phyloP scores from a whole-genome alignment of 75 land plant genomes.

The Ceratopteris richardii region DNA sequence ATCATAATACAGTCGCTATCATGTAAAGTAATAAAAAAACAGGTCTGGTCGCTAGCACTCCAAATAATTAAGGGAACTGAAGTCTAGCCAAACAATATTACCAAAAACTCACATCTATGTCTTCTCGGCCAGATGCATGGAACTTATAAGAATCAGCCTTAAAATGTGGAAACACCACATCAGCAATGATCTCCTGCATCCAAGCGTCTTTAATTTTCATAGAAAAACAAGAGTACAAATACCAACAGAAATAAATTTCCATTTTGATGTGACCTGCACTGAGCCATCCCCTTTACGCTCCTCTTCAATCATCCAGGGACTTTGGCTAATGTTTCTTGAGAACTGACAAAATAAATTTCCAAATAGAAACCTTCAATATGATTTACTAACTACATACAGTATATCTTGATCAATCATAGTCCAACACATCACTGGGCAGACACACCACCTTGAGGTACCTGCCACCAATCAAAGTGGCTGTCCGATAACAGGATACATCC shows the following conservation, averaged over 20 bases:
- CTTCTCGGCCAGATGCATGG: constrained; percentile 99
- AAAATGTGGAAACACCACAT: constrained; percentile 46
- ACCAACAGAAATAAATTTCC: neutral
- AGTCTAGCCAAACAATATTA: too few relatives aligned
- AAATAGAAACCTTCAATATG: too few relatives aligned
- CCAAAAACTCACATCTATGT: constrained; percentile 68
- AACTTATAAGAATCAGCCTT: constrained; percentile 85
- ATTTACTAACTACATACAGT: too few relatives aligned
- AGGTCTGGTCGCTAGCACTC: too few relatives aligned
- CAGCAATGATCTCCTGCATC: constrained; percentile 79
- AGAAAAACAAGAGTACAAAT: neutral
- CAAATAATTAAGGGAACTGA: too few relatives aligned
- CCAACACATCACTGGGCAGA: too few relatives aligned
- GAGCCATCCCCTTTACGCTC: constrained; percentile 97
- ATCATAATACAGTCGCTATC: neutral
- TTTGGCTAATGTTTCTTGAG: constrained; percentile 92
- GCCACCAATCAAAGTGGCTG: constrained; percentile 68
- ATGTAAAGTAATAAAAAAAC: too few relatives aligned
- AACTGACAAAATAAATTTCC: constrained; percentile 35
- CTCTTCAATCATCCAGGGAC: constrained; percentile 89
- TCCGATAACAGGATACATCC: constrained; percentile 33
- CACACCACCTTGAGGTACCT: constrained; percentile 85
- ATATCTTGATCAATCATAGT: too few relatives aligned
- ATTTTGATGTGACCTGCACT: constrained; percentile 50
- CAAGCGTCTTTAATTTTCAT: neutral